Conservation (phyloP, 2,329 filamentous ascomycete genomes). For the Aspergillus sp. region DNA sequence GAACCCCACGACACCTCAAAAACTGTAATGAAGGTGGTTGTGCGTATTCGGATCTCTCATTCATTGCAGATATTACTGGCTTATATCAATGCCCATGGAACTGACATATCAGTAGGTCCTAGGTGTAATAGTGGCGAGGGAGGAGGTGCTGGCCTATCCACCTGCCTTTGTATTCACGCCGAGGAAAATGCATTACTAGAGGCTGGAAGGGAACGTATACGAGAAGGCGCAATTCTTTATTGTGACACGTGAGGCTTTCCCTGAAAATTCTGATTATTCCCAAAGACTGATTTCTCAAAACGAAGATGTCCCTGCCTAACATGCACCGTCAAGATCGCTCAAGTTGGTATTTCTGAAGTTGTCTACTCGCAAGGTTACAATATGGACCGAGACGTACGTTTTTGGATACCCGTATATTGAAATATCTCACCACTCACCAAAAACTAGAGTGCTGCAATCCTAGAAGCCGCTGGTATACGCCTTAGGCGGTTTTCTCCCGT, state of each 20-base stretch:
- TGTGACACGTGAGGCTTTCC: slow-evolving; percentile 64
- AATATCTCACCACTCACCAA: neutral
- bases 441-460: slow-evolving; percentile 66
- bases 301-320: slow-evolving; percentile 82
- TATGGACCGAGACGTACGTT: slow-evolving; percentile 69
- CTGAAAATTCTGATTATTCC: neutral
- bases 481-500: slow-evolving; percentile 85
- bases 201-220: slow-evolving; percentile 84
- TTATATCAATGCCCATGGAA: neutral
- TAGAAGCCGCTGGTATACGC: slow-evolving; percentile 75
- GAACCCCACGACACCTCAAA: slow-evolving; percentile 79
- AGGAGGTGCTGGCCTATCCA: slow-evolving; percentile 69
- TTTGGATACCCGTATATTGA: neutral
- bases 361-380: slow-evolving; percentile 92
- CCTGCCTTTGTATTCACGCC: slow-evolving; percentile 93
- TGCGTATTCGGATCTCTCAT: slow-evolving; percentile 18
- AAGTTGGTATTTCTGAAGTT: slow-evolving; percentile 92
- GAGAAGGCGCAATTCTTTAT: slow-evolving; percentile 78
- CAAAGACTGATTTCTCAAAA: neutral
- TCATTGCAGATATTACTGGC: neutral
- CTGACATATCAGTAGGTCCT: slow-evolving; percentile 35
- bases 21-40: slow-evolving; percentile 96
- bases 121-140: slow-evolving; percentile 75
- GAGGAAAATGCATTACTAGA: slow-evolving; percentile 97
- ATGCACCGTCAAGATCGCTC: slow-evolving; percentile 96